Conservation (phyloP, 441 rosid genomes). For the Gossypium schwendimanii region DNA sequence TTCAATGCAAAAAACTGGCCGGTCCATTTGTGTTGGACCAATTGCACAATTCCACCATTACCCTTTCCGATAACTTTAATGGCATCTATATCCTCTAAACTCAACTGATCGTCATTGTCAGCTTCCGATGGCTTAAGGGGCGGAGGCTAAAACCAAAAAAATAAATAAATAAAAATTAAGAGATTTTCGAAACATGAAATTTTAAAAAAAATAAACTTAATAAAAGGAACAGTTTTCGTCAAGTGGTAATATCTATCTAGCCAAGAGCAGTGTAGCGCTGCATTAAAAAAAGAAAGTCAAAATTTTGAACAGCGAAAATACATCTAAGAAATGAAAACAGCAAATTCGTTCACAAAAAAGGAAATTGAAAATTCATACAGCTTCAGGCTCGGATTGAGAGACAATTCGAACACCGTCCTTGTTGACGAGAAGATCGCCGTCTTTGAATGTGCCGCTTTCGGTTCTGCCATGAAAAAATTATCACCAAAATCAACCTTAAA, state of each 20-base stretch:
- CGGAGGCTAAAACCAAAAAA: slow-evolving; percentile 45
- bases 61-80: slow-evolving; percentile 89
- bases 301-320: no score
- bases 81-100: slow-evolving; percentile 65
- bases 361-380: slow-evolving; percentile 30
- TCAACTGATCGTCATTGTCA: slow-evolving; percentile 55
- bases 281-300: background rate
- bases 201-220: no score
- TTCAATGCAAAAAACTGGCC: slow-evolving; percentile 84
- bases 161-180: background rate
- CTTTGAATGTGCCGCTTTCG: slow-evolving; percentile 73
- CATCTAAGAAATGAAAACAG: background rate
- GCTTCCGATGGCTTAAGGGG: slow-evolving; percentile 47
- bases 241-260: background rate
- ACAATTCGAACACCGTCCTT: slow-evolving; percentile 76
- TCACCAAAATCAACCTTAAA: slow-evolving; percentile 8
- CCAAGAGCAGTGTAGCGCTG: background rate
- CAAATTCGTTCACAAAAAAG: background rate
- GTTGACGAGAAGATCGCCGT: slow-evolving; percentile 82
- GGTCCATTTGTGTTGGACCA: slow-evolving; percentile 98
- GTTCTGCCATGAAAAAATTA: slow-evolving; percentile 33
- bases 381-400: slow-evolving; percentile 42
- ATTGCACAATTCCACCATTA: slow-evolving; percentile 78
- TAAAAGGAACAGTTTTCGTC: background rate
- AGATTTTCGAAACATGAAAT: background rate